Evolutionary conservation across 106 monocot genomes (phyloP), one percentile per base, ranked within the genome.

Genomic region (Apostasia shenzhenica): DNA sequence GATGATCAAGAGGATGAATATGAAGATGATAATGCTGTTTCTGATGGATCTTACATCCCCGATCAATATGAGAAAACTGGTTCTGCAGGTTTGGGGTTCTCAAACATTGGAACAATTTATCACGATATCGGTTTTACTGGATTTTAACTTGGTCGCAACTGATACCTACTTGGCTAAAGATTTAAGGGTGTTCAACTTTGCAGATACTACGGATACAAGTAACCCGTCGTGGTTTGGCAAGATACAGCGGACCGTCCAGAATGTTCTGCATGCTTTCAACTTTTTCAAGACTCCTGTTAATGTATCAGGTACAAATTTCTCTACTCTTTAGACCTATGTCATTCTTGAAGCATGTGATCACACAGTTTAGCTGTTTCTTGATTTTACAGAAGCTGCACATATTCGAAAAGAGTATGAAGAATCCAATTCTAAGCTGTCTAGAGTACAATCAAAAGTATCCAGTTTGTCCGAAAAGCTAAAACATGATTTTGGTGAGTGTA

Each of bases 401-500:
- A 74, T 99, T 67, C 76, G 77, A 52, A 99, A 99, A 76, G 93
- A 99, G 71, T 99, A 99, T 78, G 81, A 85, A 54, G 85, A 93
- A 49, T 72, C 87, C 6, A 93, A 70, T 71, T 87, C 93, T 66
- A 99, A 93, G 79, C 72, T 99, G 55, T 93, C 99, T 63, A 99
- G 90, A 67, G 56, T 90, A 57, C 83, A 81, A 64, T 99, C 99
- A 70, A 99, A 79, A 78, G 81, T 99, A 67, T 83, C 92, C 55
- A 78, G 67, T 69, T 71, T 99, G 63, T 83, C 85, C 4, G 85
- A 89, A 48, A 93, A 93, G 65, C 56, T 88, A 38, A 90, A 93
- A 61, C 93, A 84, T 72, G 90, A 99, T 69, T 93, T 85, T 79
- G 99, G 99, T 99, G 64, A 79, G 87, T 48, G 73, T 52, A 11